Base-by-base conservation (phyloP, 805 yeast species). In the Phaffomyces thermotolerans region DNA sequence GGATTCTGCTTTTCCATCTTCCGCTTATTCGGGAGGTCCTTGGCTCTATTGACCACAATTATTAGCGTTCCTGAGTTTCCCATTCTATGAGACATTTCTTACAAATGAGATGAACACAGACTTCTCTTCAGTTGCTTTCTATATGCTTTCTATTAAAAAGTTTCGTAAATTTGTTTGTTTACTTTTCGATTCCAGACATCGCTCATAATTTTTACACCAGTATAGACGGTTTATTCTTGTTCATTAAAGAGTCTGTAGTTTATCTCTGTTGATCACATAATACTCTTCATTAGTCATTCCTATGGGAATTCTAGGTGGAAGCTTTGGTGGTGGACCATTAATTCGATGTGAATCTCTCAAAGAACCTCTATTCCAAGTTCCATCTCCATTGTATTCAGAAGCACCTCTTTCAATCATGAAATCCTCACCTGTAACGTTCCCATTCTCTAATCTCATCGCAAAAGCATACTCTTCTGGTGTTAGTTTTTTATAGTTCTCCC, bases 1-100 rank as follows among this genome's bases (percentile, higher is more conserved):
- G 98, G 99, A 51, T 86, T 84, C 64, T 93, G 99, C 57, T 93
- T 93, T 56, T 95, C 97, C 41, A 91, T 69, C 49, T 83, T 86
- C 32, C 91, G 71, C 48, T 88, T 68, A 63, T 93, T 91, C 22
- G 95, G 95, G 36, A 93, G 73, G 56, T 88, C 95, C 55, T 81
- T 80, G 1, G 93, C 96, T 50, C 87, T 76, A 42, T 83, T 73
- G 4, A 90, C 85, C 48, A 87, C 82, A 6, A 89, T 76, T 32
- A 86, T 84, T 45, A 90, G 66, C 7, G 76, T 73, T 9, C 84
- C 84, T 41, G 52, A 46, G 48, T 47, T 55, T 44, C 68, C 55
- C 52, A 57, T 59, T 43, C 59, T 27, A 13, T 27, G 53, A 12
- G 60, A 44, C 58, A 57, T 56, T 12, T 30, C 29, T 6, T 10